Conservation (phyloP, 306 rosid species). For the Medicago ruthenica region DNA sequence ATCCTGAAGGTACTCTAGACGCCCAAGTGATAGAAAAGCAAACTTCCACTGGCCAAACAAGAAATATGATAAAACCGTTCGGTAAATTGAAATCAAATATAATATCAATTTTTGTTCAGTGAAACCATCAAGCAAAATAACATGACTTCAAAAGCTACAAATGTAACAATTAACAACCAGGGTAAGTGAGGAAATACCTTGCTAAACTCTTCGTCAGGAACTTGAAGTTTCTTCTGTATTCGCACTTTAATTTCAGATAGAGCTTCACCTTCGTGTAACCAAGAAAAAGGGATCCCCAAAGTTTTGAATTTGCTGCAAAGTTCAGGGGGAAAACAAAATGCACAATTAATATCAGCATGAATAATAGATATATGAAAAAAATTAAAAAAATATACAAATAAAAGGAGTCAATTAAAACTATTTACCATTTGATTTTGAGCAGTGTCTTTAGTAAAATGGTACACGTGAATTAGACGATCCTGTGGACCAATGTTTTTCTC, state of each 20-base stretch:
- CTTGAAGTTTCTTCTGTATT: conserved; percentile 76
- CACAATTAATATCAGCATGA: not conserved
- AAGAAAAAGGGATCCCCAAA: conserved; percentile 90
- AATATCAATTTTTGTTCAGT: not conserved
- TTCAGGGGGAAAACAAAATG: conserved; percentile 27
- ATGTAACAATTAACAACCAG: not conserved
- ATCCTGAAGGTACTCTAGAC: conserved; percentile 87
- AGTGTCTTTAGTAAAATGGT: conserved; percentile 83
- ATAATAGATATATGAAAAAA: not conserved
- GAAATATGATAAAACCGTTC: conserved; percentile 17
- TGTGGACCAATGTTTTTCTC: conserved; percentile 77
- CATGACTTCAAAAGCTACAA: conserved; percentile 5
- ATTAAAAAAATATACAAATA: not conserved
- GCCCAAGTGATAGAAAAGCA: conserved; percentile 84
- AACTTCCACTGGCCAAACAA: conserved; percentile 73
- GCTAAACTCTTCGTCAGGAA: conserved; percentile 80
- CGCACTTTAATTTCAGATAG: conserved; percentile 71
- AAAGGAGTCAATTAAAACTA: conserved; percentile 25
- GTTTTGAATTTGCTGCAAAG: conserved; percentile 79
- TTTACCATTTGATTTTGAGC: conserved; percentile 80
- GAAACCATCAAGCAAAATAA: conserved; percentile 37
- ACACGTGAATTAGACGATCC: conserved; percentile 78
- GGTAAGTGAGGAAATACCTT: conserved; percentile 56
- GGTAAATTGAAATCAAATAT: conserved; percentile 18
- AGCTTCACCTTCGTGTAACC: conserved; percentile 84